Conservation (phyloP, 2,329 filamentous ascomycete species). For the Berkeleyomyces rouxiae region DNA sequence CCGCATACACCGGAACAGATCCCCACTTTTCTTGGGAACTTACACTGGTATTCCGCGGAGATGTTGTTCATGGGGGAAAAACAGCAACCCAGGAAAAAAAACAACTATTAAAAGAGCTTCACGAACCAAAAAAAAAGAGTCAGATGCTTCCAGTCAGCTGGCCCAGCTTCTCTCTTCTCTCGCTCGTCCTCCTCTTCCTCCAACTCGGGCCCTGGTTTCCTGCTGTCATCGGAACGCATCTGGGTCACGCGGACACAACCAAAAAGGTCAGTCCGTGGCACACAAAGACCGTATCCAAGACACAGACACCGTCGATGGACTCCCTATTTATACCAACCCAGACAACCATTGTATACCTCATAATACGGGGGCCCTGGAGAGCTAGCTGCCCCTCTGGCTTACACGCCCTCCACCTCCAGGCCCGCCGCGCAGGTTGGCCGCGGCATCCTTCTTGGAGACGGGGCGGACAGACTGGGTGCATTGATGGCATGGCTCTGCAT, state of each 20-base stretch:
- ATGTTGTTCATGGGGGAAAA: not conserved
- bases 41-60: not conserved
- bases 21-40: not conserved
- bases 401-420: not conserved
- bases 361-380: not conserved
- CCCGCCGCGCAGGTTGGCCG: not conserved
- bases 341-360: no score
- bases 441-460: not conserved
- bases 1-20: not conserved
- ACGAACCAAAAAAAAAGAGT: not conserved
- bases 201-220: not conserved
- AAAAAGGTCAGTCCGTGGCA: not conserved
- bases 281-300: not conserved
- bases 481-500: not conserved
- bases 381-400: not conserved
- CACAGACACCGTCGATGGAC: not conserved
- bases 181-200: not conserved
- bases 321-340: not conserved
- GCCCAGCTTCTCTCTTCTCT: not conserved
- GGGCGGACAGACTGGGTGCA: not conserved
- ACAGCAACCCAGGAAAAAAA: not conserved
- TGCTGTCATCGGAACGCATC: not conserved
- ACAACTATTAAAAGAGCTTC: no score
- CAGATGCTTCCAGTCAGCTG: not conserved
- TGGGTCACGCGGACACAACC: not conserved